Percentiles rank a stretch among this genome's conserved stretches.
Evolutionary conservation across 306 rosid genomes (phyloP).

Genomic region (Fagus crenata): DNA sequence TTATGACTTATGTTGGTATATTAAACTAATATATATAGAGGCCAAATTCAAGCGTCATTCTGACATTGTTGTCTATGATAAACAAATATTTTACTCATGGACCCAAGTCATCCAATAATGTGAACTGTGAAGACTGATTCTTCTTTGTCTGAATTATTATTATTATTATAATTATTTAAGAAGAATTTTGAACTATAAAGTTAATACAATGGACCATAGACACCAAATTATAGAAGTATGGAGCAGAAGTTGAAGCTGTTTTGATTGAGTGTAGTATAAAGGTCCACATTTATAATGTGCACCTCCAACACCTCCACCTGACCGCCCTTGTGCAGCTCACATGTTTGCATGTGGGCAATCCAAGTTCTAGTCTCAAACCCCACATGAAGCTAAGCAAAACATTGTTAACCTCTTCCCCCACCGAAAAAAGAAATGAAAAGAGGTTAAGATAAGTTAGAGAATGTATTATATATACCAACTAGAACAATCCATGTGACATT

Average conservation of each 20-base stretch:
- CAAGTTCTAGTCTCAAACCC: conserved; percentile 32
- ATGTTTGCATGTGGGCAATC: conserved; percentile 65
- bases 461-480: conserved; percentile 32
- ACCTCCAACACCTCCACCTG: conserved; percentile 4
- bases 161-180: background rate
- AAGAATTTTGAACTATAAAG: conserved; percentile 1
- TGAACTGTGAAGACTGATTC: background rate
- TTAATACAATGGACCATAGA: conserved; percentile 6
- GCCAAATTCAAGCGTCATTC: conserved; percentile 19
- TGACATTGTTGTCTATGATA: conserved; percentile 23
- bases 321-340: conserved; percentile 49
- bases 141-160: background rate
- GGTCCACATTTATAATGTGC: conserved; percentile 30
- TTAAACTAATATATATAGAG: background rate
- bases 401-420: conserved; percentile 2
- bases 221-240: conserved; percentile 12
- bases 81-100: background rate
- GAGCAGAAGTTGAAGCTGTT: conserved; percentile 12
- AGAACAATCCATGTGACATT: conserved; percentile 58
- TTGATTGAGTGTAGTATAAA: conserved; percentile 11
- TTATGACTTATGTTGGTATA: too few species aligned
- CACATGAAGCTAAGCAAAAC: conserved; percentile 43
- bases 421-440: background rate
- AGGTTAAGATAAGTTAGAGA: background rate
- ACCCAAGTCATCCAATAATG: background rate